phyloP scores from a whole-genome alignment of 768 basidiomycete species.

The Lactarius sanguifluus region DNA sequence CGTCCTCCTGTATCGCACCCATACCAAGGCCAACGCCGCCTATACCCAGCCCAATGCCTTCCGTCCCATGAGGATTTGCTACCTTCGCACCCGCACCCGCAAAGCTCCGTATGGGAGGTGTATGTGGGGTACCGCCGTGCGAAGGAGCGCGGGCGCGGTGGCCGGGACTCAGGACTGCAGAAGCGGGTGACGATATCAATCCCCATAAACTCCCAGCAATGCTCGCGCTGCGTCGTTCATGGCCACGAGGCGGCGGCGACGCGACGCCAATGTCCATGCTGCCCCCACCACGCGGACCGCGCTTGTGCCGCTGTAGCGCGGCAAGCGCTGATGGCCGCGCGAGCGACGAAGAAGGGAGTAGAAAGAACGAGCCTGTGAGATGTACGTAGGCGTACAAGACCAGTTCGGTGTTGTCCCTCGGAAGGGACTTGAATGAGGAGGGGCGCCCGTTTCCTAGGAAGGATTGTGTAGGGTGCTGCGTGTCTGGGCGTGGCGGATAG shows the following conservation, averaged over 20 bases:
- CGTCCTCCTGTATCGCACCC: constrained; percentile 33
- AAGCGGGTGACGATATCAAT: constrained; percentile 36
- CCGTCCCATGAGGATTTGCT: constrained; percentile 11
- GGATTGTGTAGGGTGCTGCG: constrained; percentile 34
- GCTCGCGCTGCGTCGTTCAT: constrained; percentile 49
- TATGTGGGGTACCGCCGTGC: constrained; percentile 18
- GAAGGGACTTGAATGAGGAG: constrained; percentile 17
- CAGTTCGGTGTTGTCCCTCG: constrained; percentile 45
- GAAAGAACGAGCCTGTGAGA: constrained; percentile 62
- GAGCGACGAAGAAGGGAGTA: constrained; percentile 50
- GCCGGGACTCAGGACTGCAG: constrained; percentile 23
- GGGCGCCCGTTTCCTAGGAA: constrained; percentile 30
- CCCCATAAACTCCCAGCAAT: constrained; percentile 50
- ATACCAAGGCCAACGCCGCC: constrained; percentile 30
- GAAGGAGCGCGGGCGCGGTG: constrained; percentile 34
- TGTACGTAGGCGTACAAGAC: constrained; percentile 87
- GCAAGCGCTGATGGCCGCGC: constrained; percentile 47
- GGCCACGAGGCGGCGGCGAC: constrained; percentile 35
- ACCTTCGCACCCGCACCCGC: constrained; percentile 20
- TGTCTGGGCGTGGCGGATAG: constrained; percentile 33
- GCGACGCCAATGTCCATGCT: constrained; percentile 75
- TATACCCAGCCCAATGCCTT: constrained; percentile 38
- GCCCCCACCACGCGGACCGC: constrained; percentile 62
- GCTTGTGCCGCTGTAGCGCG: constrained; percentile 52
- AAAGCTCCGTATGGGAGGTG: constrained; percentile 21